Percentiles rank a stretch among this genome's conserved stretches.
Evolutionary conservation across 1,139 yeast species (phyloP).

Genomic region (Pichia sp.): DNA sequence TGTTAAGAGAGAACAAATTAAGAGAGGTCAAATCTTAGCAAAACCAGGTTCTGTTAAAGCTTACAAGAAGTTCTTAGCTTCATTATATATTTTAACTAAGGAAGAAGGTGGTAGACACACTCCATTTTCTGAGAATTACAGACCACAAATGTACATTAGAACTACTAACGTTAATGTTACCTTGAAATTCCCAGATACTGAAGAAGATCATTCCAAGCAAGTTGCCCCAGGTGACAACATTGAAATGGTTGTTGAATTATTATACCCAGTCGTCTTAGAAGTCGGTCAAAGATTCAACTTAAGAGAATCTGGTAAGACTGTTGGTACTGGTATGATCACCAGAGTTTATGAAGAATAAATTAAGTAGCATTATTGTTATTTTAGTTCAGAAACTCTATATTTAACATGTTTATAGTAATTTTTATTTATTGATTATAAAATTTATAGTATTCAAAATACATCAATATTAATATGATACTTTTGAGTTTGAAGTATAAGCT

Average conservation of each 20-base stretch:
- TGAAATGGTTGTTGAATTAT: conserved; percentile 90
- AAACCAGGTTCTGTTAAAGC: conserved; percentile 91
- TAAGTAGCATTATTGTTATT: too few species aligned
- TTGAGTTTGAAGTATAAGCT: too few species aligned
- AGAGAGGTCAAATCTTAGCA: conserved; percentile 97
- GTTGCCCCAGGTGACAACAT: conserved; percentile 98
- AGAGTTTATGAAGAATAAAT: conserved; percentile 67
- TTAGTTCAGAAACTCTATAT: too few species aligned
- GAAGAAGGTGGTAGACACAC: conserved; percentile 99
- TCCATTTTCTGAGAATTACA: conserved; percentile 93
- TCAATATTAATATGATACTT: too few species aligned
- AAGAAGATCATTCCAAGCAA: conserved; percentile 79
- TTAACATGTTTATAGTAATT: conserved; percentile 12
- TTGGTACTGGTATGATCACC: conserved; percentile 97
- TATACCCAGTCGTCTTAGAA: conserved; percentile 91
- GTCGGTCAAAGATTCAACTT: conserved; percentile 97
- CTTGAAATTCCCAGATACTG: conserved; percentile 86
- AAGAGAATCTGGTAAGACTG: conserved; percentile 99
- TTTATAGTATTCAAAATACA: too few species aligned
- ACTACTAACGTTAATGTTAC: conserved; percentile 94
- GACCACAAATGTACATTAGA: conserved; percentile 96
- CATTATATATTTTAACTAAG: conserved; percentile 84
- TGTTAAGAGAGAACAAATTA: conserved; percentile 93
- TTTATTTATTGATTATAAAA: not conserved
- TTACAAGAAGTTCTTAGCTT: conserved; percentile 90